Percentiles rank a stretch among this genome's conserved stretches.
Evolutionary conservation across 352 stramenopile genomes (phyloP).

Genomic region (Phytophthora hibernalis): DNA sequence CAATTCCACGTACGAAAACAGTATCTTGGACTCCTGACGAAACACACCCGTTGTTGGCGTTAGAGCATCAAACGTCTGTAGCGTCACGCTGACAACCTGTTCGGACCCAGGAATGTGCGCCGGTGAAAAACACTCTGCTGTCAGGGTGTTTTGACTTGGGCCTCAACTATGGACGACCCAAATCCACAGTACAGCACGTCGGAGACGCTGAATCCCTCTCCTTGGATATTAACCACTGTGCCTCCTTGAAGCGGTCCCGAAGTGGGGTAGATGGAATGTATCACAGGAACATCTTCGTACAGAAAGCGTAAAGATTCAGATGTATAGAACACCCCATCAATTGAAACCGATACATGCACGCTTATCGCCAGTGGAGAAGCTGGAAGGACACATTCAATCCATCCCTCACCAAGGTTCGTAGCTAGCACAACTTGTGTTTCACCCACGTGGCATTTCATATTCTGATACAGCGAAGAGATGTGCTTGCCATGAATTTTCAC

Average conservation of each 20-base stretch:
- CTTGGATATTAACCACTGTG: constrained; percentile 40
- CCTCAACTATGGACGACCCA: constrained; percentile 35
- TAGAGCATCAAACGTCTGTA: constrained; percentile 31
- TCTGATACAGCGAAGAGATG: constrained; percentile 35
- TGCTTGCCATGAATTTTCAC: constrained; percentile 38
- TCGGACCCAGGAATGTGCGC: constrained; percentile 18
- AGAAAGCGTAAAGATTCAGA: constrained; percentile 33
- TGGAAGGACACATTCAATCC: constrained; percentile 49
- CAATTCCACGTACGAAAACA: constrained; percentile 48
- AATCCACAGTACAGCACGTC: constrained; percentile 46
- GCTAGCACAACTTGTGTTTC: constrained; percentile 36
- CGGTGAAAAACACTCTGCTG: constrained; percentile 38
- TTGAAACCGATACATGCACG: constrained; percentile 34
- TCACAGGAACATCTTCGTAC: constrained; percentile 49
- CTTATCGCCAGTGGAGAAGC: constrained; percentile 2
- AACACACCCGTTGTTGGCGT: neutral
- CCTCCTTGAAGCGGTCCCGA: constrained; percentile 54
- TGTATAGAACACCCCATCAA: constrained; percentile 43
- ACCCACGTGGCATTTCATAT: constrained; percentile 50
- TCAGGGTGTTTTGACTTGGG: constrained; percentile 25
- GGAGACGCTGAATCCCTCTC: constrained; percentile 40
- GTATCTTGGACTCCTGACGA: constrained; percentile 19
- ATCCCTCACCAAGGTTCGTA: constrained; percentile 36
- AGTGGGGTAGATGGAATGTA: constrained; percentile 51
- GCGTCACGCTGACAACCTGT: constrained; percentile 32